phyloP scores from a whole-genome alignment of 164 flowering plant genomes.

The Kalanchoe fedtschenkoi region DNA sequence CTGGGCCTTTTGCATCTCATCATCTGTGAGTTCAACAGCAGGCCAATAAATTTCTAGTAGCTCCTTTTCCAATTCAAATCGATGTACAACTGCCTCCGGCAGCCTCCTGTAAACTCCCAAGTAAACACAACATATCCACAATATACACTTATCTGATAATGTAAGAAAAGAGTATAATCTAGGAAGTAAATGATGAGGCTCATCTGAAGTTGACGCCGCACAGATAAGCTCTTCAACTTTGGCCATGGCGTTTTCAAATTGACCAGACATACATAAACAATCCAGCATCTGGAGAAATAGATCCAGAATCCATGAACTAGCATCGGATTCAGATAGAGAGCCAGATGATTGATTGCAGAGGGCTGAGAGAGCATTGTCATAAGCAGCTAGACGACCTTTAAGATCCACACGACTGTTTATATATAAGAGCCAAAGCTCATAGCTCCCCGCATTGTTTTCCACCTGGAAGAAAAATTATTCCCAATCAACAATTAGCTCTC shows the following conservation, averaged over 20 bases:
- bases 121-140: conserved; percentile 80
- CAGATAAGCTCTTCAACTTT: conserved; percentile 27
- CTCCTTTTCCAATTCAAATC: conserved; percentile 57
- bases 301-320: conserved; percentile 78
- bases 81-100: conserved; percentile 51
- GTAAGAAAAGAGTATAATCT: conserved; percentile 41
- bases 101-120: conserved; percentile 61
- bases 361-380: conserved; percentile 47
- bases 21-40: conserved; percentile 25
- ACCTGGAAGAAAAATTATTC: conserved; percentile 40
- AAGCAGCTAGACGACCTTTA: conserved; percentile 48
- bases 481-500: conserved; percentile 10
- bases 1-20: conserved; percentile 35
- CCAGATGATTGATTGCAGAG: conserved; percentile 35
- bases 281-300: conserved; percentile 65
- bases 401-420: conserved; percentile 60
- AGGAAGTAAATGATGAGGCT: conserved; percentile 16
- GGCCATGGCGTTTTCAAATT: conserved; percentile 37
- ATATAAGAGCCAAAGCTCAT: conserved; percentile 82
- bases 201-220: conserved; percentile 19
- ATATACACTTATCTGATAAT: conserved; percentile 56
- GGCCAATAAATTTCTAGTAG: conserved; percentile 57
- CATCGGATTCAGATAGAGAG: conserved; percentile 24
- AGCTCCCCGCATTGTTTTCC: conserved; percentile 43
- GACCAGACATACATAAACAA: conserved; percentile 56